Base-by-base conservation (phyloP, 306 rosid species). In the Fagus crenata region DNA sequence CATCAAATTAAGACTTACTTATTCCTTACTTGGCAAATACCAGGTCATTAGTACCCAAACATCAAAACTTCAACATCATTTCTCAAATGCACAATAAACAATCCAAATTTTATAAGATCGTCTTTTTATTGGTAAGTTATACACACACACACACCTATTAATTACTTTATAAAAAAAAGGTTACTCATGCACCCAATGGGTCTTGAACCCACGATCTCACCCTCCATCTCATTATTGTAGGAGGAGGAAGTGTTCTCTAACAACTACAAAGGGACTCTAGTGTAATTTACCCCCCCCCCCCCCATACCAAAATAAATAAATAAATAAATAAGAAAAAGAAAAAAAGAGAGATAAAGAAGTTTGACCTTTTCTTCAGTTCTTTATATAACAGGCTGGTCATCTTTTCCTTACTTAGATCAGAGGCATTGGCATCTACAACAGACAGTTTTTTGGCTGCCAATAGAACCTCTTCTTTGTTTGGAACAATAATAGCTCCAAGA, bases 401-500 rank as follows among this genome's bases (percentile, higher is more conserved):
- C 71, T 75, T 80, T 54, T 88, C 91, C 76, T 85, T 85, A 81
- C 86, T 83, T 80, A 92, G 80, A 59, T 89, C 92, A 74, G 92
- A 82, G 69, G 83, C 78, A 74, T 76, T 77, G 60, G 82, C 78
- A 80, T 90, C 90, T 33, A 79, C 58, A 77, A 74, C 63, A 49
- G 90, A 86, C 68, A 77, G 72, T 1, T 84, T 81, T 83, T 77
- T 94, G n/a, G 93, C 95, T 53, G 86, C 81, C 81, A 73, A 81
- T 55, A 92, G 73, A 81, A 84, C 84, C 86, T 85, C 97, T 63
- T 92, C 97, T 85, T 89, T 88, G 90, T 92, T 87, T 60, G 98
- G 97, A 89, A 95, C 97, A 73, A 95, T 72, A 41, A 95, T 61
- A 58, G 98, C 98, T 80, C 97, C 98, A 11, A 92, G 87, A 43